These are phyloP conservation scores for Pseudocercospora cruenta DNA, from an alignment of 2,329 filamentous ascomycete species.

Conservation along the genomic window DNA sequence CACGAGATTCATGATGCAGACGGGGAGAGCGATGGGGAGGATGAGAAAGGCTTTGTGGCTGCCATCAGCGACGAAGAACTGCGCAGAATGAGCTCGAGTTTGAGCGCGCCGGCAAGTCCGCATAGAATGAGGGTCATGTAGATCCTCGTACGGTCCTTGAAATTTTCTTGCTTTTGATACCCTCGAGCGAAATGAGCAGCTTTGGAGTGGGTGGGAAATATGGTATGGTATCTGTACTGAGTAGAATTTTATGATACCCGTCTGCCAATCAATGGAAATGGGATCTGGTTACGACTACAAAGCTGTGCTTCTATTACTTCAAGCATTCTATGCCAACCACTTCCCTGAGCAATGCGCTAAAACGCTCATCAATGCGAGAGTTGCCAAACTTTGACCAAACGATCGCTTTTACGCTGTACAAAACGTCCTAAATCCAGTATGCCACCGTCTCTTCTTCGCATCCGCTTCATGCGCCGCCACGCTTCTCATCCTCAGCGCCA, in stretches of 20 bases:
- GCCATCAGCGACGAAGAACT: slow-evolving; percentile 26
- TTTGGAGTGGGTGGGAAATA: background rate
- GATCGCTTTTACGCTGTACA: background rate
- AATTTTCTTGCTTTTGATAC: slow-evolving; percentile 1
- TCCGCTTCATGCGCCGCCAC: too few relatives aligned
- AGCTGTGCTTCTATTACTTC: background rate
- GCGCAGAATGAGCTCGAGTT: slow-evolving; percentile 23
- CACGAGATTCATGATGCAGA: background rate
- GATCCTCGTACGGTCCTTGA: background rate
- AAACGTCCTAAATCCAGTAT: background rate
- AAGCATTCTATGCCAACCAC: background rate
- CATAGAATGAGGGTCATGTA: slow-evolving; percentile 1
- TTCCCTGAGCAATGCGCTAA: background rate
- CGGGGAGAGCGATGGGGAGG: slow-evolving; percentile 16
- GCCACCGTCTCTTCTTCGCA: background rate
- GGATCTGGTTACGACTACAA: background rate
- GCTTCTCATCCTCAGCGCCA: background rate
- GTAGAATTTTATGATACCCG: background rate
- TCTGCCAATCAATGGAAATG: background rate
- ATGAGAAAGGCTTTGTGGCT: slow-evolving; percentile 24
- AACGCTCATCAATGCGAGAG: background rate
- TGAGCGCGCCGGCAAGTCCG: slow-evolving; percentile 14
- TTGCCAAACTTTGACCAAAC: background rate
- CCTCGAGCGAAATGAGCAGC: background rate
- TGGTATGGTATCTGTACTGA: background rate